These are phyloP conservation scores for Stephanodiscus triporus DNA, from an alignment of 108 stramenopile species.

Conservation along the genomic window DNA sequence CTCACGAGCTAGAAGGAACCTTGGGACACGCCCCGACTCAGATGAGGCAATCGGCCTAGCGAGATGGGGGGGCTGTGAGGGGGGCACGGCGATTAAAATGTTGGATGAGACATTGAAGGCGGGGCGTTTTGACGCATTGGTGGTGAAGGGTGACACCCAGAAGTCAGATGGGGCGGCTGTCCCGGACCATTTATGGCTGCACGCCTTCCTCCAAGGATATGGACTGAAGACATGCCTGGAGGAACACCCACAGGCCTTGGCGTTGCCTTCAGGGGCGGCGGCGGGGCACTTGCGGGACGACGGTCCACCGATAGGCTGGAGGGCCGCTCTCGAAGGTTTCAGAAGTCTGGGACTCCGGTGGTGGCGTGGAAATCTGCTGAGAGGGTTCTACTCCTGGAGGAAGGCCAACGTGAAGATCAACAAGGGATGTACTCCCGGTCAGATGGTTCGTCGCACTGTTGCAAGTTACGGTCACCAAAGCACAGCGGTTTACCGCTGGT, in stretches of 20 bases:
- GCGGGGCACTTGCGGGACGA: not conserved
- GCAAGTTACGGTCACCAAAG: too few relatives aligned
- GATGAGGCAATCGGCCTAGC: too few relatives aligned
- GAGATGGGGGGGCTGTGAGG: too few relatives aligned
- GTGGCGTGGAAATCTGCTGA: not conserved
- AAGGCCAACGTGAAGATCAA: not conserved
- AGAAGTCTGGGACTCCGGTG: not conserved
- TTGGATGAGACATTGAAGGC: not conserved
- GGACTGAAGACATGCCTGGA: too few relatives aligned
- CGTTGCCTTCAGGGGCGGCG: not conserved
- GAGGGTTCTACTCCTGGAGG: not conserved
- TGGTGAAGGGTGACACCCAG: slow-evolving; percentile 8
- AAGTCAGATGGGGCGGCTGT: slow-evolving; percentile 5
- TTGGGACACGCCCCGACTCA: not conserved
- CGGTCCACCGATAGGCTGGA: not conserved
- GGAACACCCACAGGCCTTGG: not conserved
- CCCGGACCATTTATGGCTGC: slow-evolving; percentile 5
- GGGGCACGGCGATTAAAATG: too few relatives aligned
- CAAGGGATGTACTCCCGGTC: not conserved
- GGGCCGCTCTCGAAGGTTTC: not conserved
- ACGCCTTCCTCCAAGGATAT: not conserved
- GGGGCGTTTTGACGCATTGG: too few relatives aligned
- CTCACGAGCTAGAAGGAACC: too few relatives aligned
- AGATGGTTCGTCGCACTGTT: not conserved
- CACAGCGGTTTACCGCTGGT: not conserved